Base-by-base conservation (phyloP, 768 basidiomycete species). In the Russula foetens region DNA sequence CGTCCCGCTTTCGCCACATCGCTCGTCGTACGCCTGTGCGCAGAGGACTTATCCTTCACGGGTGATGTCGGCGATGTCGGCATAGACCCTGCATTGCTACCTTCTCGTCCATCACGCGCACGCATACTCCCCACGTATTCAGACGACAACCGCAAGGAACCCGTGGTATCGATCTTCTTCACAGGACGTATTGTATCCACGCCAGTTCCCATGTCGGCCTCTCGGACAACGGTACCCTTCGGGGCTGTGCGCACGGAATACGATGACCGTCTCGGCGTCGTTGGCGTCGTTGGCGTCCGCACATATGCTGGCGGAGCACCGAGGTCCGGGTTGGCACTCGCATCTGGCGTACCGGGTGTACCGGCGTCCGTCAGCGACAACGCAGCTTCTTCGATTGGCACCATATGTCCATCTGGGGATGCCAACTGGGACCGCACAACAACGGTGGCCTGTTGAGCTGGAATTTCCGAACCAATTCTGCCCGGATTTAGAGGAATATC, bases 141-240 rank as follows among this genome's bases (percentile, higher is more conserved):
- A 11, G 84, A 80, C 0, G 92, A 92, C 21, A 90, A 71, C 62
- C 85, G 77, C 15, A 92, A 74, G 5, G 92, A 93, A 4, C 86
- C 84, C 12, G 79, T 77, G 5, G 86, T 80, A 70, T 97, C 93
- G 31, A 96, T 85, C 68, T 90, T 92, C 80, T 95, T 96, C 63
- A 96, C 85, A 0, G 95, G 94, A 54, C 93, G 81, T 67, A 98
- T 92, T 1, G 95, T 98, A 67, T 90, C 91, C 47, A 90, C 78
- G 41, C 92, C 92, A 54, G 79, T 88, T 19, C 92, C 92, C n/a
- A 95, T 69, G 72, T 95, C 93, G 12, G 85, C 91, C 67, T 86
- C 85, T 45, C 81, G 81, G 67, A 94, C 74, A 8, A 92, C 76
- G 0, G 90, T 92, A 12, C 93, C 92, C 15, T 81, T 84, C 58